These are phyloP conservation scores for Lepiota brunneoincarnata DNA, from an alignment of 768 basidiomycete species.

Conservation along the genomic window DNA sequence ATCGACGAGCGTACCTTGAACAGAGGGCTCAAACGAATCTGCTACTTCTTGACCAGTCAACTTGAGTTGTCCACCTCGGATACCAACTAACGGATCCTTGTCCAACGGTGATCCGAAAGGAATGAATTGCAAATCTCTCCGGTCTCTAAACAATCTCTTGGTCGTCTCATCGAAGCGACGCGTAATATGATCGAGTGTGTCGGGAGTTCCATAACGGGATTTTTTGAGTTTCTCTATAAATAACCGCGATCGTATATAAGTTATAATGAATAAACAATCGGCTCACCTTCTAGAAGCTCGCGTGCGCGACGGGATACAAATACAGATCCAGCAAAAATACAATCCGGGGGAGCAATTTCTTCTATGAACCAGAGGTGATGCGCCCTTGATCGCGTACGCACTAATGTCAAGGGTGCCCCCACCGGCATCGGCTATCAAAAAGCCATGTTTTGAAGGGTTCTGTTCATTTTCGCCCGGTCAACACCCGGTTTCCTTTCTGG, in stretches of 20 bases:
- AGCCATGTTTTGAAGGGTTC: slow-evolving; percentile 75
- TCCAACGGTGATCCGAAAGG: slow-evolving; percentile 78
- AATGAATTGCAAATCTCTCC: slow-evolving; percentile 66
- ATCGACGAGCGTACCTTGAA: slow-evolving; percentile 40
- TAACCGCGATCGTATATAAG: slow-evolving; percentile 2
- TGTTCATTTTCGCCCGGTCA: slow-evolving; percentile 24
- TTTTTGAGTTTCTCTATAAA: slow-evolving; percentile 63
- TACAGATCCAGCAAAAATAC: slow-evolving; percentile 83
- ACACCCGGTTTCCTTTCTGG: background rate
- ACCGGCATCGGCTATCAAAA: slow-evolving; percentile 78
- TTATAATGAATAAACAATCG: background rate
- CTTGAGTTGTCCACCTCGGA: slow-evolving; percentile 70
- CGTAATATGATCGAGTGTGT: slow-evolving; percentile 76
- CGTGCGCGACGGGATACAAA: slow-evolving; percentile 77
- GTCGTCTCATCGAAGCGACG: slow-evolving; percentile 82
- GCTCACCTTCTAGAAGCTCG: slow-evolving; percentile 65
- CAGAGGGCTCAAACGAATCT: slow-evolving; percentile 75
- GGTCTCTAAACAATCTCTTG: slow-evolving; percentile 73
- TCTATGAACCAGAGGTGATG: slow-evolving; percentile 73
- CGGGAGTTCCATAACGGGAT: slow-evolving; percentile 70
- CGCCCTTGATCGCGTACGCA: slow-evolving; percentile 71
- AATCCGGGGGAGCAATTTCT: slow-evolving; percentile 82
- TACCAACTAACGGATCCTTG: slow-evolving; percentile 67
- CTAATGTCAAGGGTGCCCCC: slow-evolving; percentile 82
- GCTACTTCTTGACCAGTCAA: slow-evolving; percentile 71